Percentiles rank a stretch among this genome's conserved stretches.
Evolutionary conservation across 1,284 basidiomycete species (phyloP).

Genomic region (Wolfiporia cocos): DNA sequence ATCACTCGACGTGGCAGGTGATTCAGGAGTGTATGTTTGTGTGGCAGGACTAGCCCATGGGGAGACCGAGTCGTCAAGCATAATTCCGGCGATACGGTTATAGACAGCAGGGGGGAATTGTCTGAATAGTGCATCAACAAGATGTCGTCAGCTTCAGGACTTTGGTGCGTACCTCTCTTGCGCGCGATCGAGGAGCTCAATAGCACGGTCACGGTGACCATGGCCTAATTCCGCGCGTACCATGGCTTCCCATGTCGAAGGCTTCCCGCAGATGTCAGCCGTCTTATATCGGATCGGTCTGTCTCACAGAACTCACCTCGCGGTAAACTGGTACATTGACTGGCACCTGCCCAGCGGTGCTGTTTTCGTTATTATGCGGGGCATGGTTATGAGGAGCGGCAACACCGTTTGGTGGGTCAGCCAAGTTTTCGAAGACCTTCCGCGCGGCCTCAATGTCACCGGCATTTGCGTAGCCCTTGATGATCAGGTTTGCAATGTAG

Average conservation of each 20-base stretch:
- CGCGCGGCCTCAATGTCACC: constrained; percentile 71
- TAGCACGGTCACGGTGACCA: constrained; percentile 68
- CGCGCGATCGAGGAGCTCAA: constrained; percentile 71
- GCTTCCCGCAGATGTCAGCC: constrained; percentile 36
- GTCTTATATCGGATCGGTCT: too few relatives aligned
- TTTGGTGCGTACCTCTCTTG: constrained; percentile 52
- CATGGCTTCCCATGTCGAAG: constrained; percentile 93
- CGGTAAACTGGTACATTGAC: constrained; percentile 70
- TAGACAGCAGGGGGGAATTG: constrained; percentile 55
- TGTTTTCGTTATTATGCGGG: constrained; percentile 42
- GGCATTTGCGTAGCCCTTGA: constrained; percentile 79
- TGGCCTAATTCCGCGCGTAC: constrained; percentile 84
- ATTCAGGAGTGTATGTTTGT: background rate
- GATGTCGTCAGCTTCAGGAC: too few relatives aligned
- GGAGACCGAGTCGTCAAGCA: constrained; percentile 30
- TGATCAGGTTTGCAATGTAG: constrained; percentile 92
- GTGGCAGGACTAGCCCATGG: constrained; percentile 20
- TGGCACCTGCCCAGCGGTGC: constrained; percentile 12
- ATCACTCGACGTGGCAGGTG: too few relatives aligned
- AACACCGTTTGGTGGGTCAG: constrained; percentile 82
- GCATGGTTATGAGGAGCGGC: constrained; percentile 89
- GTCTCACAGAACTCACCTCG: constrained; percentile 70
- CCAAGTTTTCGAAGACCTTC: constrained; percentile 78
- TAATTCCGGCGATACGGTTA: constrained; percentile 36
- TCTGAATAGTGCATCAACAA: constrained; percentile 36